Evolutionary conservation across 1,139 yeast genomes (phyloP).

Genomic region (Sugiyamaella xylanicola): DNA sequence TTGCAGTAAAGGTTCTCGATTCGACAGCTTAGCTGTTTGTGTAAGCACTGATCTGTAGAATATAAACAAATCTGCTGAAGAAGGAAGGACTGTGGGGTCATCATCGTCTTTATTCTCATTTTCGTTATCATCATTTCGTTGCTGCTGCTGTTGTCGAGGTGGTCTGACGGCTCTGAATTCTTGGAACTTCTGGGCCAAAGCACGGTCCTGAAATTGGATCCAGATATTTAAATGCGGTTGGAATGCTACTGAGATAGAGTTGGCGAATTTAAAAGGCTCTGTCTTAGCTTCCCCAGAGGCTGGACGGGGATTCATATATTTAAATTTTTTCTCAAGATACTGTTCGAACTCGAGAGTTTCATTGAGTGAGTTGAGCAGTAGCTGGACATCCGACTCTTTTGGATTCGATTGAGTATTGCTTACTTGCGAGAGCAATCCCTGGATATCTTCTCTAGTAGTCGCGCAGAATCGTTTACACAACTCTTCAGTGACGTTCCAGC

Average conservation of each 20-base stretch:
- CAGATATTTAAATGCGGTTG: slow-evolving; percentile 84
- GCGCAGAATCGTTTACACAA: slow-evolving; percentile 46
- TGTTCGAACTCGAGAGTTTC: slow-evolving; percentile 79
- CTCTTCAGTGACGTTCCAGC: slow-evolving; percentile 70
- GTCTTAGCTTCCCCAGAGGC: no score
- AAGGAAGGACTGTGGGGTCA: slow-evolving; percentile 62
- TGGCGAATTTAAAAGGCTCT: slow-evolving; percentile 38
- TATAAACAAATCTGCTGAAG: slow-evolving; percentile 85
- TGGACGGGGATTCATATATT: slow-evolving; percentile 19
- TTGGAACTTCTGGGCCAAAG: slow-evolving; percentile 60
- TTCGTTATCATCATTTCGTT: slow-evolving; percentile 12
- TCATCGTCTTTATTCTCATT: slow-evolving; percentile 47
- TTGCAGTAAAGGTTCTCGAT: slow-evolving; percentile 65
- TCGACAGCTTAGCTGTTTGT: slow-evolving; percentile 75
- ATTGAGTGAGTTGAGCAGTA: slow-evolving; percentile 60
- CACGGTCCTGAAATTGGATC: slow-evolving; percentile 82
- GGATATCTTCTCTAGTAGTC: slow-evolving; percentile 68
- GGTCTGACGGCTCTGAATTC: slow-evolving; percentile 30
- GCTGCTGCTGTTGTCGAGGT: neutral
- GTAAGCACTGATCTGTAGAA: slow-evolving; percentile 69
- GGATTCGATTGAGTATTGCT: slow-evolving; percentile 36
- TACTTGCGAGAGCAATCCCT: slow-evolving; percentile 44
- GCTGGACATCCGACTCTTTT: slow-evolving; percentile 53
- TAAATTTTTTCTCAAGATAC: slow-evolving; percentile 61
- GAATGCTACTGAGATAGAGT: slow-evolving; percentile 68